These are phyloP conservation scores for Lenzites betulinus DNA, from an alignment of 768 basidiomycete species.

Conservation along the genomic window DNA sequence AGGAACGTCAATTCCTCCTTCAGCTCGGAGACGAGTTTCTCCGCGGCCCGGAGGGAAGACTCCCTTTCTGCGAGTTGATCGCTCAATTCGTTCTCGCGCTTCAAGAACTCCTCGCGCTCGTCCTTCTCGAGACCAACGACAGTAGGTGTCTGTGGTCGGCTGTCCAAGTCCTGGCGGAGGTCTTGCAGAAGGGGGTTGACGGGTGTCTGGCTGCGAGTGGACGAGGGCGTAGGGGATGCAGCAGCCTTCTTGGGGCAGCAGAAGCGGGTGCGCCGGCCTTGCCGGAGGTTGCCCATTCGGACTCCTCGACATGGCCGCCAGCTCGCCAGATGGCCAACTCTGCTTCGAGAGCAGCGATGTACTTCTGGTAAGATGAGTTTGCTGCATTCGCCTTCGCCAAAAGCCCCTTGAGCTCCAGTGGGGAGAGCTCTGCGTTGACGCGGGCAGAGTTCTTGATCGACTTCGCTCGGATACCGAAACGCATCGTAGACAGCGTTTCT, in stretches of 20 bases:
- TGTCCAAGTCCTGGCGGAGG: constrained; percentile 70
- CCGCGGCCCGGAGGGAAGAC: constrained; percentile 72
- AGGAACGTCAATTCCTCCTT: constrained; percentile 87
- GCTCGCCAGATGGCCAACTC: constrained; percentile 89
- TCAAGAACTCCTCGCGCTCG: constrained; percentile 95
- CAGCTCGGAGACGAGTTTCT: constrained; percentile 86
- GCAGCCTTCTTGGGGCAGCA: constrained; percentile 49
- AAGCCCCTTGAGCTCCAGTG: constrained; percentile 91
- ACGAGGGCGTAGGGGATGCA: constrained; percentile 63
- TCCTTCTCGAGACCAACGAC: constrained; percentile 90
- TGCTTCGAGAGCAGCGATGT: constrained; percentile 87
- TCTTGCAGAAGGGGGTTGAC: constrained; percentile 74
- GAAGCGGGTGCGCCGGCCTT: constrained; percentile 50
- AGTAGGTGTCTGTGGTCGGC: constrained; percentile 91
- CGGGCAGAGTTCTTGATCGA: constrained; percentile 99
- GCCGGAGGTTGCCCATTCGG: constrained; percentile 76
- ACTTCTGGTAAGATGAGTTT: constrained; percentile 79
- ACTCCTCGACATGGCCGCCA: constrained; percentile 81
- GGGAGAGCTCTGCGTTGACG: constrained; percentile 96
- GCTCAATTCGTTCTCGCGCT: constrained; percentile 93
- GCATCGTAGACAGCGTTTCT: constrained; percentile 94
- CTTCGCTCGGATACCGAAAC: constrained; percentile 99
- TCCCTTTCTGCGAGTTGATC: constrained; percentile 94
- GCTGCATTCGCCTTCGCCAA: constrained; percentile 88
- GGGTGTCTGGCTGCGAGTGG: constrained; percentile 72